phyloP scores from a whole-genome alignment of 129 eudicot species.

The Lactuca saligna region DNA sequence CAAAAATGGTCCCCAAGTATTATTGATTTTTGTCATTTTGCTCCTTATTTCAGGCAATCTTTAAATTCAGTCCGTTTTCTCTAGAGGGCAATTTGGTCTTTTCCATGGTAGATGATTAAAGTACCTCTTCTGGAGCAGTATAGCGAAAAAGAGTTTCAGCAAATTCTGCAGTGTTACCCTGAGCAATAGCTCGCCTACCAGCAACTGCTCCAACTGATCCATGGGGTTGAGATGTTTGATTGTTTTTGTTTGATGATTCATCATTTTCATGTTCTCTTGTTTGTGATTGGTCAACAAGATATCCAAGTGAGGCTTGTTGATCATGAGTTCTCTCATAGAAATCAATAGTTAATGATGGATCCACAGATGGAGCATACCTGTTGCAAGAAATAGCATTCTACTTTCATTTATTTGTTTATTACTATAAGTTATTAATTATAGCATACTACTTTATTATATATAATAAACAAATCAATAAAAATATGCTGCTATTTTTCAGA shows the following conservation, averaged over 20 bases:
- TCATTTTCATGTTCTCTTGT: constrained; percentile 38
- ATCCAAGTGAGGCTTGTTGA: constrained; percentile 77
- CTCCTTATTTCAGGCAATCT: not conserved
- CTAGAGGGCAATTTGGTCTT: not conserved
- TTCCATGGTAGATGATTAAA: no score
- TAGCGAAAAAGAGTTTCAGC: constrained; percentile 81
- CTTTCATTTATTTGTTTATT: not conserved
- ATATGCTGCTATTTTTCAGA: not conserved
- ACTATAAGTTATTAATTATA: no score
- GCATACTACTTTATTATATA: not conserved
- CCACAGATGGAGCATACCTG: constrained; percentile 82
- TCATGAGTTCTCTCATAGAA: constrained; percentile 83
- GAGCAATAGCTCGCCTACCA: constrained; percentile 89
- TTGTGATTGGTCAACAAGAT: constrained; percentile 61
- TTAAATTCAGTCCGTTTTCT: not conserved
- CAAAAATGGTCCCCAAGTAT: not conserved
- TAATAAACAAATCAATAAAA: not conserved
- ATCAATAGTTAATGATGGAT: constrained; percentile 66
- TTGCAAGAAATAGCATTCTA: not conserved
- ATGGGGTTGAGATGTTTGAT: constrained; percentile 53
- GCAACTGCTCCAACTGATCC: constrained; percentile 96
- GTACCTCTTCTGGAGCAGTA: constrained; percentile 96
- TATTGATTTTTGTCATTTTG: not conserved
- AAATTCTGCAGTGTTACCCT: constrained; percentile 71
- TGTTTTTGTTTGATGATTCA: constrained; percentile 27